Evolutionary conservation across 1,139 yeast genomes (phyloP).

Genomic region (Candida sojae): DNA sequence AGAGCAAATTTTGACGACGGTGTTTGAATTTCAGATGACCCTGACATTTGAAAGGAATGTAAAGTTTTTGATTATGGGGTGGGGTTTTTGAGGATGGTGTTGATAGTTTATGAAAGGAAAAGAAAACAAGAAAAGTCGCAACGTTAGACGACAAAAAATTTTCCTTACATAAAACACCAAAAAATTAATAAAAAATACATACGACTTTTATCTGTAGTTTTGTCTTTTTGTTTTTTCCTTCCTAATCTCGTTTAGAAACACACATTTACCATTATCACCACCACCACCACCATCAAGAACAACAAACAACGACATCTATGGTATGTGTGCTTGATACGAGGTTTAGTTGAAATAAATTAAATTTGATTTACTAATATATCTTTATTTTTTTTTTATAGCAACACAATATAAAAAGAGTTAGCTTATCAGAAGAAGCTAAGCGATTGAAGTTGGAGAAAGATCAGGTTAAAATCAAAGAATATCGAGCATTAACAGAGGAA

Average conservation of each 20-base stretch:
- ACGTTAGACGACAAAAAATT: not conserved
- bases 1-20: constrained; percentile 50
- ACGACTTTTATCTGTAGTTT: not conserved
- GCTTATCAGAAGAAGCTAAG: constrained; percentile 58
- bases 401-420: constrained; percentile 75
- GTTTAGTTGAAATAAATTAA: not conserved
- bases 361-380: constrained; percentile 5
- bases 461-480: constrained; percentile 51
- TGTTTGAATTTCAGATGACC: not conserved
- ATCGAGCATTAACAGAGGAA: constrained; percentile 45
- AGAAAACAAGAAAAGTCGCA: not conserved
- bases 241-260: not conserved
- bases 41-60: not conserved
- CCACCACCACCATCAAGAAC: not conserved
- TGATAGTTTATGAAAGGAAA: not conserved
- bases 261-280: not conserved
- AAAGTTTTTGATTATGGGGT: not conserved
- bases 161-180: not conserved
- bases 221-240: no score
- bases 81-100: not conserved
- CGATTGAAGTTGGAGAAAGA: constrained; percentile 58
- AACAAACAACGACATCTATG: constrained; percentile 8
- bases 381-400: constrained; percentile 21
- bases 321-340: constrained; percentile 8
- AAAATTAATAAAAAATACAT: not conserved